Conservation (phyloP, 495 filamentous ascomycete genomes). For the Penicillium atrosanguineum region DNA sequence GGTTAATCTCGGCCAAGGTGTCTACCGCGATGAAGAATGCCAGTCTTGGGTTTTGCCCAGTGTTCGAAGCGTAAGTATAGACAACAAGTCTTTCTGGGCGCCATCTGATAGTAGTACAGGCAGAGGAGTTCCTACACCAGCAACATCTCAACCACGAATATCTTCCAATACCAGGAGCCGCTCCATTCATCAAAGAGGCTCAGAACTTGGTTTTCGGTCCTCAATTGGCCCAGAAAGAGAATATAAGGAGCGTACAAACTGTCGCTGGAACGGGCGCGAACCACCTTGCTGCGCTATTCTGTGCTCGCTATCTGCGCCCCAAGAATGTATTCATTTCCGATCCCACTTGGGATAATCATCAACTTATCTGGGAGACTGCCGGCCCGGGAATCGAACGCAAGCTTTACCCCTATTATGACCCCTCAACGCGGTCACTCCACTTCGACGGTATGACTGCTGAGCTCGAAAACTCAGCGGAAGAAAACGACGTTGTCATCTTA, state of each 20-base stretch:
- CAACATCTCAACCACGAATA: slow-evolving; percentile 10
- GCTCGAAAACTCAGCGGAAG: background rate
- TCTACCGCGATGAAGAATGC: slow-evolving; percentile 4
- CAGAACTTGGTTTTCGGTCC: background rate
- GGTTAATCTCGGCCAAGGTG: slow-evolving; percentile 8
- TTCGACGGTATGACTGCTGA: slow-evolving; percentile 8
- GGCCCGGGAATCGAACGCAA: slow-evolving; percentile 3
- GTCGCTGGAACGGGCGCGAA: slow-evolving; percentile 82
- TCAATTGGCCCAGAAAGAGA: background rate
- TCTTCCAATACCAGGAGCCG: slow-evolving; percentile 2
- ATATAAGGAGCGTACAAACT: slow-evolving; percentile 48
- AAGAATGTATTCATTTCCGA: slow-evolving; percentile 16
- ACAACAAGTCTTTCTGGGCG: background rate
- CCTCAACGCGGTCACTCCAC: background rate
- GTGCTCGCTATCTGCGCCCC: slow-evolving; percentile 33
- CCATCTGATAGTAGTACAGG: background rate
- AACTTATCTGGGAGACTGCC: slow-evolving; percentile 15
- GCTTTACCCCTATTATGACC: slow-evolving; percentile 27
- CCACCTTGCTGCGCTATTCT: slow-evolving; percentile 74
- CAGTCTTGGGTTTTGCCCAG: slow-evolving; percentile 10
- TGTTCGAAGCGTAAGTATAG: slow-evolving; percentile 2
- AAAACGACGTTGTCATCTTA: slow-evolving; percentile 32
- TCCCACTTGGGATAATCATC: slow-evolving; percentile 31
- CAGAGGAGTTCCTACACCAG: slow-evolving; percentile 1
- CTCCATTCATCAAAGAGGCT: background rate